These are phyloP conservation scores for Primulina tabacum DNA, from an alignment of 257 asterid genomes.

Conservation along the genomic window DNA sequence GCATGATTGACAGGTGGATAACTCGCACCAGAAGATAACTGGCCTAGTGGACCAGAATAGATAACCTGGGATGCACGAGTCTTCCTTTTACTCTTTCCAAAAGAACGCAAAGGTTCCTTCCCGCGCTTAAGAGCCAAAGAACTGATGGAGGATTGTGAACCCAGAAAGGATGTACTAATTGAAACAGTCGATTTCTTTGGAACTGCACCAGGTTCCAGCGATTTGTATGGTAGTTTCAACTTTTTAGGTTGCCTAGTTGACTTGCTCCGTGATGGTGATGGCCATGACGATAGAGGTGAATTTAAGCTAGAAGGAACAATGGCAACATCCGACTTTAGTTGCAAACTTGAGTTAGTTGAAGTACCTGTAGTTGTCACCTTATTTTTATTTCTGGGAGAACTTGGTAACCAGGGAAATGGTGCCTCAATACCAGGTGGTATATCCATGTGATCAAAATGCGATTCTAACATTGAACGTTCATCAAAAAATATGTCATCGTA, in stretches of 20 bases:
- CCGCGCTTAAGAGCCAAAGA: constrained; percentile 17
- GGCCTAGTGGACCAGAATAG: constrained; percentile 17
- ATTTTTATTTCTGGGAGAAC: constrained; percentile 27
- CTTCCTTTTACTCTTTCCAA: constrained; percentile 34
- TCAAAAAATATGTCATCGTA: constrained; percentile 48
- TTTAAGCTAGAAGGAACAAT: constrained; percentile 27
- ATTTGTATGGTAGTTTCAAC: constrained; percentile 28
- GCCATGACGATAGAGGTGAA: constrained; percentile 25
- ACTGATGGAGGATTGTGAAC: constrained; percentile 22
- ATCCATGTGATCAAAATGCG: constrained; percentile 70
- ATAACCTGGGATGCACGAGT: constrained; percentile 8
- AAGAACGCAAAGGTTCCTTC: constrained; percentile 22
- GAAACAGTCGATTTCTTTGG: constrained; percentile 28
- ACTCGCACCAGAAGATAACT: constrained; percentile 16
- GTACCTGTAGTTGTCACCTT: constrained; percentile 35
- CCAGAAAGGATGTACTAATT: constrained; percentile 24
- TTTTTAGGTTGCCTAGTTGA: constrained; percentile 21
- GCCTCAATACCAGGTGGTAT: constrained; percentile 85
- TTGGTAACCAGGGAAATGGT: constrained; percentile 62
- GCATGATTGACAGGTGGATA: constrained; percentile 5
- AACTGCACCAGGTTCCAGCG: constrained; percentile 25
- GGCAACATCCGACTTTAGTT: constrained; percentile 23
- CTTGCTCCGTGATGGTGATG: constrained; percentile 24
- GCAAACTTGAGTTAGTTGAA: constrained; percentile 34
- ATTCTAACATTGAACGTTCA: constrained; percentile 44